Base-by-base conservation (phyloP, 768 basidiomycete genomes). In the Serendipita indica region DNA sequence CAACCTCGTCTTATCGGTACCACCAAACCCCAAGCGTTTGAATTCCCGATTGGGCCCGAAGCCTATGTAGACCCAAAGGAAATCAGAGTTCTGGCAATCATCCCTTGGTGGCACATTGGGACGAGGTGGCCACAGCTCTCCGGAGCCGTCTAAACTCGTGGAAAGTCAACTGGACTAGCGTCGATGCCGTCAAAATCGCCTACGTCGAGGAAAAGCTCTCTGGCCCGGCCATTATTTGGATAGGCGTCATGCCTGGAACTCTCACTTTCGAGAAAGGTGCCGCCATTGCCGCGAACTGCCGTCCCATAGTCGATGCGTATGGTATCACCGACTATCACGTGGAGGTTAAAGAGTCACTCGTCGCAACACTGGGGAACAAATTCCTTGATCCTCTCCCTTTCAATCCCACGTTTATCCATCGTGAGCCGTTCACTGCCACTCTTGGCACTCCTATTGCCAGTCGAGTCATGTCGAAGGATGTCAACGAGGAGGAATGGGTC, bases 1-100 rank as follows among this genome's bases (percentile, higher is more conserved):
- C 12, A 33, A 12, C 69, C 70, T 0, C 25, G 7, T 30, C 60
- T 71, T 37, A 60, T 71, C 27, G 69, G 67, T 61, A 68, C 67
- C 58, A 25, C 49, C n/a, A 54, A 28, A 18, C n/a, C 49, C 49
- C 32, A 56, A 7, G 20, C 58, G 37, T 72, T 68, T 68, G 52
- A 43, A 5, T 16, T 13, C 52, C 66, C 68, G 20, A 67, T 61
- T 7, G 65, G 67, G 39, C 58, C 57, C 1, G 67, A 69, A 52
- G 70, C 65, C 3, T 62, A 43, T 39, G 14, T 14, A 6, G 46
- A 34, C 37, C 41, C 41, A 0, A 69, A 68, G 61, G 65, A 69
- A 63, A 59, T 65, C 25, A 20, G 30, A 3, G 33, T 62, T 39
- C 39, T 71, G 54, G 65, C 65, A 54, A 22, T 33, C 3, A 71